Base-by-base conservation (phyloP, 148 eudicot genomes). In the Fallopia convolvulus region DNA sequence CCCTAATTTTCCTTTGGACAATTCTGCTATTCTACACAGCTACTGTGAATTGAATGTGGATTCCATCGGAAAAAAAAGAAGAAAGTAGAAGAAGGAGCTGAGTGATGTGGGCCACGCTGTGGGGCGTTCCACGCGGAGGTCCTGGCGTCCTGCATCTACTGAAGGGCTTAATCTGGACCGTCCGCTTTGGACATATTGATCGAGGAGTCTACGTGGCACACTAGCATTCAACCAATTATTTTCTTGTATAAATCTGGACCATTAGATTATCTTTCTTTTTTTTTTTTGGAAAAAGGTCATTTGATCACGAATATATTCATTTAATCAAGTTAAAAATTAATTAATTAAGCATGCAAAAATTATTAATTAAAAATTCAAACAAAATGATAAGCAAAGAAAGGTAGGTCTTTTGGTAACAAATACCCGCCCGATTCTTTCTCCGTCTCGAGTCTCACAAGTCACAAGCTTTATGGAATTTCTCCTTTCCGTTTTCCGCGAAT, bases 1-100 rank as follows among this genome's bases (percentile, higher is more conserved):
- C 87, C 84, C 87, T 84, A 84, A 79, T 63, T 72, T 58, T 42
- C 23, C 8, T 46, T 63, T 13, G 17, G 39, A 63, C 70, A 63
- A 30, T 26, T 58, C 66, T 21, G 21, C 30, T n/a, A 20, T 56
- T 61, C 33, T 61, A 10, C 68, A 61, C 17, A 12, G 32, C 14
- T 23, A 60, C 66, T 60, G 30, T 3, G 33, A 23, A 60, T 8
- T 2, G 70, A 26, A 63, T n/a, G 9, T 11, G 17, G 17, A 12
- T 30, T 63, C 70, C 70, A 8, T 26, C 10, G 11, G 30, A 12
- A 9, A 33, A 12, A 9, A 33, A 63, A 30, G 12, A 21, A n/a
- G 11, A 58, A 58, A 63, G 30, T 7, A 63, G 39, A 63, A 63
- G 17, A 10, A 30, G 39, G 39, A 63, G 30, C 13, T 8, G 68